Base-by-base conservation (phyloP, 352 stramenopile genomes). In the Phytophthora quininea region DNA sequence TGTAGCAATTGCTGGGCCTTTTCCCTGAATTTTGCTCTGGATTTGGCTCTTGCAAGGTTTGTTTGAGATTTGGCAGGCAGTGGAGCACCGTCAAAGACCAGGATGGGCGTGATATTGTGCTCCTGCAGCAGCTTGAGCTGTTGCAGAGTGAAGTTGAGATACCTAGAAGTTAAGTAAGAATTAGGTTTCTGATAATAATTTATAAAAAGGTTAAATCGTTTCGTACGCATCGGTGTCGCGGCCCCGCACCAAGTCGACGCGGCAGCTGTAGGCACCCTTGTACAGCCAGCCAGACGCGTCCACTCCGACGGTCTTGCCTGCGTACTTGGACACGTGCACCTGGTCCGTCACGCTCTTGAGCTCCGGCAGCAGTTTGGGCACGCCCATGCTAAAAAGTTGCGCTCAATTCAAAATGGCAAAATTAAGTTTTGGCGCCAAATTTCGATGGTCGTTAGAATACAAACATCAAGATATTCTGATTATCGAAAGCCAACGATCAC, bases 51-150 rank as follows among this genome's bases (percentile, higher is more conserved):
- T 24, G 53, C 48, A 12, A 61, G 59, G 38, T 92, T 92, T 35
- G 89, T 77, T 30, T 77, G 77, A 3, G 67, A 73, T 70, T 99
- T 99, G 7, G 89, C 87, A 0, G 95, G 93, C 27, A 98, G 54
- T 55, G 89, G 69, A 9, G 84, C 94, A n/a, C 95, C 96, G 68
- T 99, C 96, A 35, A 99, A 98, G 9, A 98, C 93, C 10, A 99
- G 79, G 27, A 96, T 76, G 14, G 93, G 95, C 12, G 76, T 93
- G 57, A 98, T 82, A 7, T 87, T 69, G 60, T 97, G 77, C 12
- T 87, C 59, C 51, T 91, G 77, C 15, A 99, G 77, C 50, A 98
- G 37, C 35, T 97, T 89, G 49, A 99, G 82, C 54, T 92, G 88
- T 57, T 92, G 71, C 53, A 98, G 68, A 54, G 85, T 96, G 64